phyloP scores from a whole-genome alignment of 164 flowering plant species.

The Sextonia rubra region DNA sequence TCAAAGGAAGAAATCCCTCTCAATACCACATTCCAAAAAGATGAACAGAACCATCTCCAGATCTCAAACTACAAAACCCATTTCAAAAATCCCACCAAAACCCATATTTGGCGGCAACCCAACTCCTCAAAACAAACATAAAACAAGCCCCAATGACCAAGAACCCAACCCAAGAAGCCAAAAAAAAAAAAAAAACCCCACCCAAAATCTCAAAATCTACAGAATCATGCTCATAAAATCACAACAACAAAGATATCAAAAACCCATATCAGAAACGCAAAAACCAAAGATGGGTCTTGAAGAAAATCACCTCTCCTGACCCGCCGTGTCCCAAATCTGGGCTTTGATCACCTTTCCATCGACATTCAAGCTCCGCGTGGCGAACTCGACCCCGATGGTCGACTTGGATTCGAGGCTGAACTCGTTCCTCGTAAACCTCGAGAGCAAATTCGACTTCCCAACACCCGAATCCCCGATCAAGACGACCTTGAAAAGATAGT shows the following conservation, averaged over 20 bases:
- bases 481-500: conserved; percentile 12
- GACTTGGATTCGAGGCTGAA: conserved; percentile 68
- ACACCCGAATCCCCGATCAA: conserved; percentile 65
- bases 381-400: conserved; percentile 67
- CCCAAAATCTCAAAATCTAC: neutral
- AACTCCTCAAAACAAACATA: neutral
- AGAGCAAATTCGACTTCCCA: conserved; percentile 56
- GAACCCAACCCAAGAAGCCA: neutral
- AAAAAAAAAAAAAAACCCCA: neutral
- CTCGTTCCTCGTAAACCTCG: conserved; percentile 62
- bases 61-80: conserved; percentile 1
- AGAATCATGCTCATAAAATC: neutral
- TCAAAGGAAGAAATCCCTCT: neutral
- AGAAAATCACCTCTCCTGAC: conserved; percentile 33
- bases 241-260: neutral
- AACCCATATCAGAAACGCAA: neutral
- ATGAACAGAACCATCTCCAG: neutral
- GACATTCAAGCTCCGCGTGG: conserved; percentile 50
- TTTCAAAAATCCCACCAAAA: neutral
- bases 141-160: neutral
- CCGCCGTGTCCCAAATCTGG: conserved; percentile 55
- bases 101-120: neutral
- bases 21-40: neutral
- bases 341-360: conserved; percentile 49
- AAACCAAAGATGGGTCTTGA: conserved; percentile 1